These are phyloP conservation scores for Colletotrichum graminicola DNA, from an alignment of 2,329 filamentous ascomycete genomes.

Conservation along the genomic window DNA sequence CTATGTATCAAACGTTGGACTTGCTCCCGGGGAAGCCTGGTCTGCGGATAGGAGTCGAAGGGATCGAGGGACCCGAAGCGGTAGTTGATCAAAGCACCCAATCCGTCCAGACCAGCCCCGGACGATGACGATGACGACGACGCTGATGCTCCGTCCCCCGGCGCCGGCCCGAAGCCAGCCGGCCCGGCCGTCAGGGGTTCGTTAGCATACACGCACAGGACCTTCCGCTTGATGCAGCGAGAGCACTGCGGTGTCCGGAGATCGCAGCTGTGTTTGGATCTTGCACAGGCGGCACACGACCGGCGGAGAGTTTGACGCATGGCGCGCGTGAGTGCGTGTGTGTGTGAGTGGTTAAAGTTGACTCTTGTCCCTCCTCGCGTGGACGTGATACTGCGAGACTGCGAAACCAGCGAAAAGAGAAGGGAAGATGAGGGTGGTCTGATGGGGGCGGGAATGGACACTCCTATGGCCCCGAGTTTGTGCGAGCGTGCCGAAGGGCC, in stretches of 20 bases:
- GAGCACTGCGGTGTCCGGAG: slow-evolving; percentile 66
- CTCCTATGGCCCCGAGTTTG: neutral
- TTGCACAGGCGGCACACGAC: slow-evolving; percentile 68
- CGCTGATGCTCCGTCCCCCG: slow-evolving; percentile 5
- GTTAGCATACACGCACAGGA: slow-evolving; percentile 65
- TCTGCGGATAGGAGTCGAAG: slow-evolving; percentile 68
- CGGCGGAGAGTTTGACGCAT: slow-evolving; percentile 70
- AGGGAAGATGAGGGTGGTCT: neutral
- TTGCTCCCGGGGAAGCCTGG: slow-evolving; percentile 61
- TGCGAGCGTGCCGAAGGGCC: neutral
- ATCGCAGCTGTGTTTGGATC: slow-evolving; percentile 68
- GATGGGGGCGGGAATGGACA: neutral
- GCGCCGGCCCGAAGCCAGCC: slow-evolving; percentile 15
- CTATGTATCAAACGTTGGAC: slow-evolving; percentile 68
- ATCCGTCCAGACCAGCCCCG: slow-evolving; percentile 12
- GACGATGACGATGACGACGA: neutral
- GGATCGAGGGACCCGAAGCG: slow-evolving; percentile 60
- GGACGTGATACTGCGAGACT: neutral
- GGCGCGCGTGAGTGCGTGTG: slow-evolving; percentile 29
- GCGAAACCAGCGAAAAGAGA: neutral
- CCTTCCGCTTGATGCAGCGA: slow-evolving; percentile 63
- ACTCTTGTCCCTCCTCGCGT: neutral
- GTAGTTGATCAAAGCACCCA: slow-evolving; percentile 45
- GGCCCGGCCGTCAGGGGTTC: slow-evolving; percentile 57
- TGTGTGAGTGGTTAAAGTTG: neutral